phyloP scores from a whole-genome alignment of 192 early-diverging fungal genomes.

The Spizellomyces punctatus region DNA sequence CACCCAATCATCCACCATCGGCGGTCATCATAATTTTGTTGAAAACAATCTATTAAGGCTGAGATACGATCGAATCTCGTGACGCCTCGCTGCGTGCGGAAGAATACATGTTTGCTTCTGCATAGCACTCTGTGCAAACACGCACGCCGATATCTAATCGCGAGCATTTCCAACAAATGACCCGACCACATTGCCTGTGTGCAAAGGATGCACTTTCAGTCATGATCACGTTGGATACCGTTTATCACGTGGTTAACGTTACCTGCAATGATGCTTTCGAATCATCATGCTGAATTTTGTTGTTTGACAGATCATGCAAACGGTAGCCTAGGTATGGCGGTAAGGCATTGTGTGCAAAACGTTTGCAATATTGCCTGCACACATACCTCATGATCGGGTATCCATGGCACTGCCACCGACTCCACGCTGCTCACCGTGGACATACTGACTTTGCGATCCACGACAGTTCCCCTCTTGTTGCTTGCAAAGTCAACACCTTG shows the following conservation, averaged over 20 bases:
- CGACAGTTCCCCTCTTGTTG: conserved; percentile 13
- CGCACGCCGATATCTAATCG: conserved; percentile 12
- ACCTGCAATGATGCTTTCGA: conserved; percentile 31
- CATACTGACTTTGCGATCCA: conserved; percentile 6
- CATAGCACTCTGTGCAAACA: conserved; percentile 18
- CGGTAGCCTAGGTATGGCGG: neutral
- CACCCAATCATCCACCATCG: too few species aligned
- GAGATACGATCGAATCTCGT: too few species aligned
- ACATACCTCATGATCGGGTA: conserved; percentile 4
- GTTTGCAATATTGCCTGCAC: too few species aligned
- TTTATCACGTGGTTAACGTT: neutral
- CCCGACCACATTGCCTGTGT: conserved; percentile 24
- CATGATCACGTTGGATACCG: neutral
- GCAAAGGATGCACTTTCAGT: neutral
- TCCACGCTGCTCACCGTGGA: conserved; percentile 15
- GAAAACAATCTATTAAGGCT: too few species aligned
- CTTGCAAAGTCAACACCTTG: conserved; percentile 11
- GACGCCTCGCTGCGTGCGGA: too few species aligned
- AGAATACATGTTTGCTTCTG: neutral
- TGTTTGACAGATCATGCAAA: conserved; percentile 27
- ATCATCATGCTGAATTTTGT: conserved; percentile 23
- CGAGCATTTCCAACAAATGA: conserved; percentile 30
- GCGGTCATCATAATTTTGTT: too few species aligned
- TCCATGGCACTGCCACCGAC: conserved; percentile 13
- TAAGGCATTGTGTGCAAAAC: too few species aligned